Conservation (phyloP, 371 early-diverging fungal species). For the Mortierella sp. region DNA sequence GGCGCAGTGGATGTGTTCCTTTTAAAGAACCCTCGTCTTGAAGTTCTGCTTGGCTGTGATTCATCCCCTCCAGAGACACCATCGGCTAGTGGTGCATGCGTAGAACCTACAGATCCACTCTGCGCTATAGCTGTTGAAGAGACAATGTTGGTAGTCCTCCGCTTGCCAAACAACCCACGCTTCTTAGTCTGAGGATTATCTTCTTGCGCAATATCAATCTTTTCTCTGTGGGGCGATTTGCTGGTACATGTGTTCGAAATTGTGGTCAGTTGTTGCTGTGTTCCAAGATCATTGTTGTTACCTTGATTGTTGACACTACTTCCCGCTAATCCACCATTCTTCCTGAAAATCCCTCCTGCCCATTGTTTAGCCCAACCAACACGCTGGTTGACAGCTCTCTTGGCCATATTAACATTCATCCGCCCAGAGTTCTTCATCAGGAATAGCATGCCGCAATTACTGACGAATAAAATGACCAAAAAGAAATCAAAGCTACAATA, state of each 20-base stretch:
- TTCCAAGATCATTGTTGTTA: background rate
- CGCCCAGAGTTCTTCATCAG: constrained; percentile 65
- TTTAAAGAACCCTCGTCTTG: constrained; percentile 36
- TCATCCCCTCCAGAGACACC: constrained; percentile 12
- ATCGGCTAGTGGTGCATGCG: background rate
- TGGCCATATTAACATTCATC: constrained; percentile 65
- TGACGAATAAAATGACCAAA: constrained; percentile 57
- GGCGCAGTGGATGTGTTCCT: constrained; percentile 5
- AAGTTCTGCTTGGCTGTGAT: constrained; percentile 14
- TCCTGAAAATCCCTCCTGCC: constrained; percentile 61
- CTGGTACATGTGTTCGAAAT: constrained; percentile 1
- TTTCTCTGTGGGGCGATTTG: constrained; percentile 6
- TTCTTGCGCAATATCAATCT: background rate
- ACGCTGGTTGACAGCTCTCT: constrained; percentile 65
- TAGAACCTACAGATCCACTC: background rate
- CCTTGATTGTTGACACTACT: constrained; percentile 7
- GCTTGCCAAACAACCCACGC: constrained; percentile 47
- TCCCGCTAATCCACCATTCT: constrained; percentile 20
- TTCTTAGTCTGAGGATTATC: constrained; percentile 35
- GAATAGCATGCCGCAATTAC: constrained; percentile 62
- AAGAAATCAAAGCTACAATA: constrained; percentile 64
- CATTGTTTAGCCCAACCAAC: constrained; percentile 66
- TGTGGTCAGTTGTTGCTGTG: constrained; percentile 5
- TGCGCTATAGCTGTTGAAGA: constrained; percentile 1
- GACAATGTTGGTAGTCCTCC: constrained; percentile 9